phyloP scores from a whole-genome alignment of 2,329 filamentous ascomycete genomes.

The Coniochaeta sp. region DNA sequence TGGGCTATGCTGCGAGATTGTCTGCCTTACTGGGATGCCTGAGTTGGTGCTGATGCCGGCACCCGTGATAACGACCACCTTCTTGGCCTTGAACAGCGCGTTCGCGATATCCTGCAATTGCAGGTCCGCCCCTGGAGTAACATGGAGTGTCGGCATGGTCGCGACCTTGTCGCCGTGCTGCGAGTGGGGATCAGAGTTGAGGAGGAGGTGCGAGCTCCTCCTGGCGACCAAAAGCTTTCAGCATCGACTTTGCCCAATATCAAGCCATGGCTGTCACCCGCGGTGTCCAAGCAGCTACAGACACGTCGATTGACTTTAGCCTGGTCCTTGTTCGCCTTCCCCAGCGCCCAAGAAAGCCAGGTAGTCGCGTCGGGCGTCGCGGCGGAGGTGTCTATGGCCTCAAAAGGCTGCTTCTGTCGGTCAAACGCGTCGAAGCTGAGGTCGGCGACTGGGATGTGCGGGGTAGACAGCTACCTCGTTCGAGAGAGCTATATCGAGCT shows the following conservation, averaged over 20 bases:
- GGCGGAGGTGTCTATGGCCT: not conserved
- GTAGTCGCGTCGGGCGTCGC: not conserved
- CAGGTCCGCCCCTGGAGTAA: constrained; percentile 42
- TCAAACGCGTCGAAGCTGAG: not conserved
- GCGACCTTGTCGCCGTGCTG: not conserved
- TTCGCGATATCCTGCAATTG: constrained; percentile 61
- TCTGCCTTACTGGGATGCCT: constrained; percentile 57
- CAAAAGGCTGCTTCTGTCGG: not conserved
- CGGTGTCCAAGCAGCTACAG: not conserved
- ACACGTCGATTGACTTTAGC: not conserved
- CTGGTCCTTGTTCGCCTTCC: not conserved
- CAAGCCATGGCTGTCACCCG: not conserved
- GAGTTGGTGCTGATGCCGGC: constrained; percentile 72
- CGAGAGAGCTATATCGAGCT: not conserved
- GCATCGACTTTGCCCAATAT: not conserved
- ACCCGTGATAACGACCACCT: constrained; percentile 65
- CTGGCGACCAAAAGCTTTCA: not conserved
- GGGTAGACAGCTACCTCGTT: not conserved
- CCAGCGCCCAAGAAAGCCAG: not conserved
- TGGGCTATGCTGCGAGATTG: not conserved
- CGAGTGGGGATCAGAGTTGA: not conserved
- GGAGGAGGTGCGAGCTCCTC: constrained; percentile 1
- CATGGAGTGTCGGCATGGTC: constrained; percentile 53
- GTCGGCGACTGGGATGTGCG: not conserved
- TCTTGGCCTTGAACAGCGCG: constrained; percentile 55